phyloP scores from a whole-genome alignment of 2,329 filamentous ascomycete species.

The Mycogone perniciosa region DNA sequence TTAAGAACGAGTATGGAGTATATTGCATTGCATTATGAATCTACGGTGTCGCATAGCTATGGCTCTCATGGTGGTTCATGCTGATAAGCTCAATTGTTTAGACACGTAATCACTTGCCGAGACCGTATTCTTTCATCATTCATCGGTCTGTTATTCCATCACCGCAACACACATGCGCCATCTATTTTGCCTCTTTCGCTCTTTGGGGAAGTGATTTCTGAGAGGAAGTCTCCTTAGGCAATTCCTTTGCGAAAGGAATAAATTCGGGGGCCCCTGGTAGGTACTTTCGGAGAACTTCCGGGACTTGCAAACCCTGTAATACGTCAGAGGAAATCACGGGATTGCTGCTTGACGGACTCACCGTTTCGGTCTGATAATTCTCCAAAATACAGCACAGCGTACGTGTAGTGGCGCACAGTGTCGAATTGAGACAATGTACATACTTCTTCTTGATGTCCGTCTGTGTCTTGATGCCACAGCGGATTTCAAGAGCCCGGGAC shows the following conservation, averaged over 20 bases:
- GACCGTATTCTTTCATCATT: too few relatives aligned
- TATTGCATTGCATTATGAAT: too few relatives aligned
- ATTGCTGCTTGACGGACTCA: constrained; percentile 31
- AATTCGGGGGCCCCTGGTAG: constrained; percentile 86
- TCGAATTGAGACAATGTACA: constrained; percentile 88
- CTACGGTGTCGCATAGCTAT: too few relatives aligned
- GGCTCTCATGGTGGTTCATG: too few relatives aligned
- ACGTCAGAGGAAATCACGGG: background rate
- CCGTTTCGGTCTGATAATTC: constrained; percentile 90
- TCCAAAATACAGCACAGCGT: constrained; percentile 92
- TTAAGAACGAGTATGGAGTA: too few relatives aligned
- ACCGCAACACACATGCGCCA: too few relatives aligned
- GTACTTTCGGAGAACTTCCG: constrained; percentile 80
- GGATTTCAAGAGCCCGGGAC: constrained; percentile 85
- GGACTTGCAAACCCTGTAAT: constrained; percentile 66
- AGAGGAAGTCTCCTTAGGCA: constrained; percentile 58
- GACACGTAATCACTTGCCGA: too few relatives aligned
- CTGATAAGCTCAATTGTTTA: too few relatives aligned
- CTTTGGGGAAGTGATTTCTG: constrained; percentile 25
- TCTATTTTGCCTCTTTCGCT: constrained; percentile 27
- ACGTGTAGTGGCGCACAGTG: constrained; percentile 82
- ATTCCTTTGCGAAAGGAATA: constrained; percentile 79
- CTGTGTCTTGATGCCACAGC: constrained; percentile 81
- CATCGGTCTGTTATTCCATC: too few relatives aligned
- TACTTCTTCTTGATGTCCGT: constrained; percentile 83